These are phyloP conservation scores for Phytophthora kernoviae DNA, from an alignment of 352 stramenopile genomes.

Conservation along the genomic window DNA sequence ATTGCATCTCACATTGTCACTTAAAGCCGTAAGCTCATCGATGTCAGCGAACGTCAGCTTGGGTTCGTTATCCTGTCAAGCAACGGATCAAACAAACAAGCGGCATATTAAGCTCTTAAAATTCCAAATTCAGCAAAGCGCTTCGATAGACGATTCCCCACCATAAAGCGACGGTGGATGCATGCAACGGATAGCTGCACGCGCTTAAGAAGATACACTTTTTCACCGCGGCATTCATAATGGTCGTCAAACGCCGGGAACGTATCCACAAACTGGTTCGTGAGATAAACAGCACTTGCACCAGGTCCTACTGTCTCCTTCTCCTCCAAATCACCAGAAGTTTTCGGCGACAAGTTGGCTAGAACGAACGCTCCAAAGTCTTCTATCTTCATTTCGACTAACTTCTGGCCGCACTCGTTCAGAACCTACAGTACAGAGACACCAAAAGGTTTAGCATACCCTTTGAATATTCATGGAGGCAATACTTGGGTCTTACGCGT, in stretches of 20 bases:
- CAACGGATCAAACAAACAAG: conserved; percentile 3
- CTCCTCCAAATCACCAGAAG: conserved; percentile 13
- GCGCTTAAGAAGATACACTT: conserved; percentile 74
- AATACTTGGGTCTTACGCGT: conserved; percentile 15
- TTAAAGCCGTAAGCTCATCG: conserved; percentile 61
- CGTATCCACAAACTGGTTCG: conserved; percentile 52
- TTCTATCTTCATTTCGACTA: conserved; percentile 50
- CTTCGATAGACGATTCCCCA: conserved; percentile 9
- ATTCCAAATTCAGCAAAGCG: too few species aligned
- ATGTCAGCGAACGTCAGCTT: conserved; percentile 68
- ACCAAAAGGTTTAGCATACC: not conserved
- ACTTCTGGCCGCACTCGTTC: conserved; percentile 63
- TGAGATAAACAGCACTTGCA: conserved; percentile 56
- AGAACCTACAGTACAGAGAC: conserved; percentile 39
- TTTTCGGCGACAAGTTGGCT: conserved; percentile 43
- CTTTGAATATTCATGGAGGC: not conserved
- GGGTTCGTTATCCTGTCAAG: conserved; percentile 45
- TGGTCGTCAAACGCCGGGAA: conserved; percentile 82
- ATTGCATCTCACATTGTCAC: conserved; percentile 57
- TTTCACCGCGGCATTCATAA: conserved; percentile 47
- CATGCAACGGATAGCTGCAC: conserved; percentile 59
- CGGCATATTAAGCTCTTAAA: too few species aligned
- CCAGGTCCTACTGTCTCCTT: conserved; percentile 15
- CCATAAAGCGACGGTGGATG: conserved; percentile 74
- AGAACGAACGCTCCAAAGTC: conserved; percentile 83